phyloP scores from a whole-genome alignment of 495 filamentous ascomycete genomes.

The Aspergillus taichungensis region DNA sequence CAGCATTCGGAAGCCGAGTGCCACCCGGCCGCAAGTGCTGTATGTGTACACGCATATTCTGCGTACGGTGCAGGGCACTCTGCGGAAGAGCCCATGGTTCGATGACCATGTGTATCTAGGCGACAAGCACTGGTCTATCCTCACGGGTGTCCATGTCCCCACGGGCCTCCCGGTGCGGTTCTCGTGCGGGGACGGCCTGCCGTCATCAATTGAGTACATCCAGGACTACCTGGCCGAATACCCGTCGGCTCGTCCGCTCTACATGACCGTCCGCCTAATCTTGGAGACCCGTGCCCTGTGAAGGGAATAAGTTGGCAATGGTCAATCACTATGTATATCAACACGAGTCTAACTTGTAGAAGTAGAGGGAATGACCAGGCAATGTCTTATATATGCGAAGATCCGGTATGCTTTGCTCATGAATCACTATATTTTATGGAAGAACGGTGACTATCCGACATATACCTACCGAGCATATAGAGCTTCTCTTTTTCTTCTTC shows the following conservation, averaged over 20 bases:
- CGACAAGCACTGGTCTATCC: conserved; percentile 14
- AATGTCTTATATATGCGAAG: too few relatives aligned
- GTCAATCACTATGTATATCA: too few relatives aligned
- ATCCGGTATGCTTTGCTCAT: too few relatives aligned
- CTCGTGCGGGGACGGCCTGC: conserved; percentile 24
- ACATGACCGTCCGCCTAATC: conserved; percentile 35
- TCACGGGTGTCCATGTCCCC: conserved; percentile 28
- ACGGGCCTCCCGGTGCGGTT: conserved; percentile 45
- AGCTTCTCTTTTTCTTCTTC: too few relatives aligned
- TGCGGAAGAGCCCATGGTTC: conserved; percentile 13
- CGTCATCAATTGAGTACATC: conserved; percentile 30
- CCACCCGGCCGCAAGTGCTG: conserved; percentile 20
- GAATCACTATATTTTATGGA: too few relatives aligned
- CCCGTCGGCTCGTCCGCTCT: conserved; percentile 42
- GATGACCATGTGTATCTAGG: conserved; percentile 3
- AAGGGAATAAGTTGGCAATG: too few relatives aligned
- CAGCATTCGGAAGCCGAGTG: conserved; percentile 22
- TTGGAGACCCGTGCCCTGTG: conserved; percentile 41
- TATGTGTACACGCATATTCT: conserved; percentile 15
- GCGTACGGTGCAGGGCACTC: conserved; percentile 9
- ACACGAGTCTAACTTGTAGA: too few relatives aligned
- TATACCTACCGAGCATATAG: too few relatives aligned
- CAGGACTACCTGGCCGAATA: conserved; percentile 38
- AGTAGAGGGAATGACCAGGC: conserved; percentile 1
- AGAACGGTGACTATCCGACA: too few relatives aligned